Evolutionary conservation across 306 rosid species (phyloP), one percentile per base, ranked within the genome.

Genomic region (Glycine latifolia): DNA sequence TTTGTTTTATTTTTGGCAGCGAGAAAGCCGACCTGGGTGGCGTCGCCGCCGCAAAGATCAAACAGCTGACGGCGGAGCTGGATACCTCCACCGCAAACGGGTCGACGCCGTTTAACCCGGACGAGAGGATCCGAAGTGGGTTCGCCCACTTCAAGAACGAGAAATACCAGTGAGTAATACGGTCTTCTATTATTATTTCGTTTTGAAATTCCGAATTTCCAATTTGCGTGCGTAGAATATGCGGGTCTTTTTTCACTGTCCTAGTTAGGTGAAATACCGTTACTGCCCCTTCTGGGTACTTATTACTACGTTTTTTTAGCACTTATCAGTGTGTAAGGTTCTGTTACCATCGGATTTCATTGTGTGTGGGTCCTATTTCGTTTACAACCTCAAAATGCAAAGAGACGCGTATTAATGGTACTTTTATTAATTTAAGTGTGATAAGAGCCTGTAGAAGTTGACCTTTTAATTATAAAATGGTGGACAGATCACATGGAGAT

Each of bases 11-110:
- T 54, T 79, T 0, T 13, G 63, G 8, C 88, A 91, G 97, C 44
- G 83, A 82, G 67, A 89, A 89, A 68, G 86, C 84, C 2, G 85
- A 87, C 59, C 90, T 91, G 8, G 90, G 78, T 39, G 83, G 7
- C 16, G 79, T 89, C 71, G 97, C 94, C 78, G 87, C 94, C 81
- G 87, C 89, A 55, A 92, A 87, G 89, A 88, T 92, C 87, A 89
- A 86, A 76, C 88, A 89, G 83, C 58, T 92, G 13, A 91, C 94
- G 60, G 86, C 91, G 3, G 95, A 92, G 76, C 52, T 92, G 53
- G 86, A 79, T 20, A 71, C 63, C 5, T 48, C 16, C 46, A 8
- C 47, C 46, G 47, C 47, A 6, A 43, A 43, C 47, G 84, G 70
- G 8, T 85, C 87, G 6, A 59, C 67, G 16, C 61, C n/a, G n/a